A percentile compares a stretch with the other conserved stretches of the same genome.
phyloP scores from a whole-genome alignment of 2,329 filamentous ascomycete species.

The Incumbomyces delicatus region DNA sequence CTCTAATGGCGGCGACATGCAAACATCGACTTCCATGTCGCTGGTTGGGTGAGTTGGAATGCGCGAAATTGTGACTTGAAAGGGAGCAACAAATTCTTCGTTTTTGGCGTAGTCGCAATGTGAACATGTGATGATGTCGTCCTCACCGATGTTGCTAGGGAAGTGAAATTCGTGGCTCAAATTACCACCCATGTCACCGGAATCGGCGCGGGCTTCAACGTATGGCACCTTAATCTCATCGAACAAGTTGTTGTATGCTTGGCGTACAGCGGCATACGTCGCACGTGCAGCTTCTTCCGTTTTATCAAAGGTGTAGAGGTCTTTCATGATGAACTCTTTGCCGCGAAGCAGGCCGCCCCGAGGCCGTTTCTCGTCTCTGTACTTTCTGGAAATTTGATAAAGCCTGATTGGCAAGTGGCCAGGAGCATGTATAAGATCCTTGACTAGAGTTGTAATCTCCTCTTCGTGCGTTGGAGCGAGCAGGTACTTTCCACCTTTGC shows the following conservation, averaged over 20 bases:
- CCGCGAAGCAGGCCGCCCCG: slow-evolving; percentile 79
- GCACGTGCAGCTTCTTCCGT: slow-evolving; percentile 57
- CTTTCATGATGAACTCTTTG: slow-evolving; percentile 95
- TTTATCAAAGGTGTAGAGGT: slow-evolving; percentile 88
- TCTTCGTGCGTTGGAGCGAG: slow-evolving; percentile 93
- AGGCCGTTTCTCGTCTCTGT: slow-evolving; percentile 82
- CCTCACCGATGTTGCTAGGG: slow-evolving; percentile 68
- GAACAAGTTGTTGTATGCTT: slow-evolving; percentile 68
- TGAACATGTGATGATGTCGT: slow-evolving; percentile 67
- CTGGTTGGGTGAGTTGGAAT: slow-evolving; percentile 23
- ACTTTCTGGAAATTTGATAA: slow-evolving; percentile 92
- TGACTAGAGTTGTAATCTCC: slow-evolving; percentile 79
- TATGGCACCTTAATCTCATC: slow-evolving; percentile 74
- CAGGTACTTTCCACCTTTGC: slow-evolving; percentile 63
- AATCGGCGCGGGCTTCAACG: slow-evolving; percentile 77
- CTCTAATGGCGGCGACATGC: background rate
- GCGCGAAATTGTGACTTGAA: no score
- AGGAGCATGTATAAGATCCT: slow-evolving; percentile 65
- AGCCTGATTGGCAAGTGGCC: slow-evolving; percentile 75
- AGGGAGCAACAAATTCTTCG: slow-evolving; percentile 60
- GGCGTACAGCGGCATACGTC: slow-evolving; percentile 67
- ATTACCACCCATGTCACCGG: slow-evolving; percentile 89
- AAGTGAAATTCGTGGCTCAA: slow-evolving; percentile 95
- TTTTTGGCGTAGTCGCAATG: slow-evolving; percentile 71
- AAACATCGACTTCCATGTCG: no score